Conservation (phyloP, 1,284 basidiomycete species). For the Calocybe gambosa region DNA sequence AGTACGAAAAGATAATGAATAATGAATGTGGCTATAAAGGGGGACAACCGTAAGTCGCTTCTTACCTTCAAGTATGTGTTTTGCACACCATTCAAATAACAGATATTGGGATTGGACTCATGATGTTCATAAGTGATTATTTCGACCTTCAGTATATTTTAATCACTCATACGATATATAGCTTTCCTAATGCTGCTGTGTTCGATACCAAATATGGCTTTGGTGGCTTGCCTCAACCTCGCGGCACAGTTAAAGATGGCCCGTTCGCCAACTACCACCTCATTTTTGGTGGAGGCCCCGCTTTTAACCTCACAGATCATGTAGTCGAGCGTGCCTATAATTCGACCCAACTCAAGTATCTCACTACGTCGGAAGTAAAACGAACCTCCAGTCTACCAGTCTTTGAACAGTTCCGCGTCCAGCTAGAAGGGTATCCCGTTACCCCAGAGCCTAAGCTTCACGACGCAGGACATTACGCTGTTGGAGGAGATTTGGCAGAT, state of each 20-base stretch:
- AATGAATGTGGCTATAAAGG: conserved; percentile 15
- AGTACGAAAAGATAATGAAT: conserved; percentile 13
- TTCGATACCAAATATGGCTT: conserved; percentile 19
- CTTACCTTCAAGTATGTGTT: not conserved
- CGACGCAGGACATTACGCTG: conserved; percentile 14
- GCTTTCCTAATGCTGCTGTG: conserved; percentile 16
- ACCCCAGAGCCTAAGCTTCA: conserved; percentile 22
- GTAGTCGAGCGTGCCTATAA: conserved; percentile 22
- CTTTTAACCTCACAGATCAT: conserved; percentile 6
- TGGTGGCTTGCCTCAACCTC: conserved; percentile 9
- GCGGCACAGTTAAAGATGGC: conserved; percentile 11
- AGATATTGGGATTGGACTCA: conserved; percentile 20
- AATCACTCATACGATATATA: conserved; percentile 1
- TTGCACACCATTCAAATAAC: not conserved
- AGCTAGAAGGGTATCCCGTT: conserved; percentile 27
- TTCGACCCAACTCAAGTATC: conserved; percentile 14
- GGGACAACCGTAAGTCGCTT: conserved; percentile 13
- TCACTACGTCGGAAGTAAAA: conserved; percentile 21
- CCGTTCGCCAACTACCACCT: conserved; percentile 22
- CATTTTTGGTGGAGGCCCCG: conserved; percentile 27
- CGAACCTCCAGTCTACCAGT: conserved; percentile 19
- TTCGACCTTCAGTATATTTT: not conserved
- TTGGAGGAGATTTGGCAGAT: conserved; percentile 19
- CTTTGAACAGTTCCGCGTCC: conserved; percentile 28
- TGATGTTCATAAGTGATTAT: conserved; percentile 11